A percentile compares a stretch with the other conserved stretches of the same genome.
phyloP scores from a whole-genome alignment of 2,329 filamentous ascomycete genomes.

The Calonectria hongkongensis region DNA sequence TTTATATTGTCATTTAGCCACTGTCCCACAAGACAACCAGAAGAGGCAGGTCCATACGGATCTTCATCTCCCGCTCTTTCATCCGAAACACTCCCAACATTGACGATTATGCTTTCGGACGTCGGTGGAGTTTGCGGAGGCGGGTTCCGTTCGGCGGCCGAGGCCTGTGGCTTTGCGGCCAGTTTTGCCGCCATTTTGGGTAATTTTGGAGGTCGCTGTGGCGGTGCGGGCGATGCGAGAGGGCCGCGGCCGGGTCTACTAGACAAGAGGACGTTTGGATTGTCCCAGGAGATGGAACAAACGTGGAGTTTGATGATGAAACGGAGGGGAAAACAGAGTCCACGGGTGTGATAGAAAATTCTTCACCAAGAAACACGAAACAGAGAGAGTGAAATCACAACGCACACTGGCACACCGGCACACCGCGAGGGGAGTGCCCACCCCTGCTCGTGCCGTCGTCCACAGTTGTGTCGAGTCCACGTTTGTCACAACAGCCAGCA shows the following conservation, averaged over 20 bases:
- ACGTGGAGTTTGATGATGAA: background rate
- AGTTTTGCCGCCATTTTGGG: slow-evolving; percentile 2
- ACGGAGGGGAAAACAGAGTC: background rate
- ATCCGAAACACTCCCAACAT: slow-evolving; percentile 20
- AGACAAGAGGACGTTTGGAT: background rate
- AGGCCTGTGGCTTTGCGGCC: slow-evolving; percentile 26
- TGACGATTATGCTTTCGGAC: slow-evolving; percentile 23
- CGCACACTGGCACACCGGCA: too few relatives aligned
- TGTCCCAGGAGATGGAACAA: background rate
- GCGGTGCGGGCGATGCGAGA: background rate
- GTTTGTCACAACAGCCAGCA: slow-evolving; percentile 16
- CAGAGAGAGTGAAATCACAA: slow-evolving; percentile 10
- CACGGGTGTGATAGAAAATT: background rate
- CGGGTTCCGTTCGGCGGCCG: slow-evolving; percentile 5
- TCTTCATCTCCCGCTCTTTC: background rate
- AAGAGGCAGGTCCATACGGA: slow-evolving; percentile 7
- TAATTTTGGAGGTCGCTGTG: background rate
- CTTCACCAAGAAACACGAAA: background rate
- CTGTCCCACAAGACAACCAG: background rate
- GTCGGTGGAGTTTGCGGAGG: slow-evolving; percentile 21
- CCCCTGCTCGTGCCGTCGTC: background rate
- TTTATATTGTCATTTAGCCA: slow-evolving; percentile 24
- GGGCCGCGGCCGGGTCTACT: background rate
- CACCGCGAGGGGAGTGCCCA: background rate
- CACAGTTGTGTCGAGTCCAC: slow-evolving; percentile 20